Percentiles rank a stretch among this genome's conserved stretches.
Evolutionary conservation across 108 stramenopile species (phyloP).

Genomic region (Cyclotella kingstonii): DNA sequence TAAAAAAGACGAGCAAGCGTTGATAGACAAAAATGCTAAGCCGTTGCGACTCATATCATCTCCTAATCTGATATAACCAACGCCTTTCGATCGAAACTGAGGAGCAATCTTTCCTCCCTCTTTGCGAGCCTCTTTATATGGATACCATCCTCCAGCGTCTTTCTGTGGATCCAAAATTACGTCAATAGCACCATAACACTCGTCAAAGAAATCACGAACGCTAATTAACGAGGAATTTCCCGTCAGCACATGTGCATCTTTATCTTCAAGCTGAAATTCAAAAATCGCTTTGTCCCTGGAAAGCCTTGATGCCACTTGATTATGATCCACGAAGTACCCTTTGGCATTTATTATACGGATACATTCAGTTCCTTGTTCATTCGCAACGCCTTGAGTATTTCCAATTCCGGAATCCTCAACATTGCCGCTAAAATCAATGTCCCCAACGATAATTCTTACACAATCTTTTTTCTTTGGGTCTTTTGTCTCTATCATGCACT

Average conservation of each 20-base stretch:
- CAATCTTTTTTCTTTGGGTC: slow-evolving; percentile 47
- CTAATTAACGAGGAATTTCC: slow-evolving; percentile 41
- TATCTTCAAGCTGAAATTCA: slow-evolving; percentile 50
- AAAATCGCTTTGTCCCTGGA: slow-evolving; percentile 45
- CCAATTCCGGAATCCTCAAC: slow-evolving; percentile 36
- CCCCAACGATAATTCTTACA: slow-evolving; percentile 47
- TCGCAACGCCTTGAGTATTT: slow-evolving; percentile 17
- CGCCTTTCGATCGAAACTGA: slow-evolving; percentile 59
- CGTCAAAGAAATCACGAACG: slow-evolving; percentile 44
- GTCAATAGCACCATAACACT: slow-evolving; percentile 48
- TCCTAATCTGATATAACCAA: slow-evolving; percentile 61
- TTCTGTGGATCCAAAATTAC: slow-evolving; percentile 57
- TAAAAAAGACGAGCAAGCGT: slow-evolving; percentile 52
- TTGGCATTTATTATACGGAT: slow-evolving; percentile 43
- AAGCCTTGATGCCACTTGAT: slow-evolving; percentile 35
- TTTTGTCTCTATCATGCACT: slow-evolving; percentile 60
- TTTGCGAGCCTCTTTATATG: slow-evolving; percentile 40
- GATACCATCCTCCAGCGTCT: slow-evolving; percentile 50
- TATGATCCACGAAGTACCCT: slow-evolving; percentile 48
- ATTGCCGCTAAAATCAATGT: slow-evolving; percentile 50
- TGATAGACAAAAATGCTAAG: slow-evolving; percentile 51
- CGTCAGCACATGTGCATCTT: slow-evolving; percentile 35
- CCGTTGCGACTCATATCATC: slow-evolving; percentile 68
- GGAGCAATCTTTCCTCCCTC: slow-evolving; percentile 52
- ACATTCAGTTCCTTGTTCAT: slow-evolving; percentile 45